phyloP scores from a whole-genome alignment of 208 protist genomes.

The Trypanosoma scelopori region DNA sequence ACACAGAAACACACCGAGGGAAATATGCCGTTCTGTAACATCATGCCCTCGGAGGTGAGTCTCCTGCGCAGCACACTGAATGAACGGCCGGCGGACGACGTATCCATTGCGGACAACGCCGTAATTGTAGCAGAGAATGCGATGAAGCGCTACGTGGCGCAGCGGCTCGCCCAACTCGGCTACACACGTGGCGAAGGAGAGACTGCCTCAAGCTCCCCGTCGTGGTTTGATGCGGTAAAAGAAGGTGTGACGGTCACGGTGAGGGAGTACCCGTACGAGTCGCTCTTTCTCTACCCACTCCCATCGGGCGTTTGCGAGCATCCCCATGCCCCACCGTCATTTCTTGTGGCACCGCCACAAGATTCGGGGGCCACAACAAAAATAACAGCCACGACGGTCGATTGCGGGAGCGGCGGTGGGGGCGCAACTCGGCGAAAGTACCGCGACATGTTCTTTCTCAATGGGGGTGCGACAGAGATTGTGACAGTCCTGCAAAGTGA shows the following conservation, averaged over 20 bases:
- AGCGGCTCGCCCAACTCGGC: conserved; percentile 20
- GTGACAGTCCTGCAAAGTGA: conserved; percentile 43
- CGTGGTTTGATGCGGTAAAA: conserved; percentile 9
- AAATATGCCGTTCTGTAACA: conserved; percentile 14
- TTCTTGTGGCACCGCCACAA: conserved; percentile 8
- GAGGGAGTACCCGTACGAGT: conserved; percentile 43
- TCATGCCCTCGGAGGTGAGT: not conserved
- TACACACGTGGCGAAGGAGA: not conserved
- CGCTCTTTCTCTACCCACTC: conserved; percentile 49
- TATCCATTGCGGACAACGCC: conserved; percentile 2
- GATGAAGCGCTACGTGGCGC: conserved; percentile 30
- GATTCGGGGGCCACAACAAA: conserved; percentile 4
- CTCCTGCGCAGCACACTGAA: not conserved
- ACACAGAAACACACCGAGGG: too few relatives aligned
- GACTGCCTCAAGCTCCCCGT: not conserved
- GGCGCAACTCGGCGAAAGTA: not conserved
- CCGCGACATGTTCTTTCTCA: conserved; percentile 13
- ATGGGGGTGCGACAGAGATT: conserved; percentile 12
- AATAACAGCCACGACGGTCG: not conserved
- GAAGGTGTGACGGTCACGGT: conserved; percentile 13
- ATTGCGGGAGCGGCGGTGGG: not conserved
- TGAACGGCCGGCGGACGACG: not conserved
- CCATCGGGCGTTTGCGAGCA: conserved; percentile 3
- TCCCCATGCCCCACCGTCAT: conserved; percentile 19
- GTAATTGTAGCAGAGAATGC: conserved; percentile 5